Percentiles rank a stretch among this genome's conserved stretches.
These are phyloP conservation scores for Trifolium repens DNA, from an alignment of 306 rosid species.

Conservation along the genomic window DNA sequence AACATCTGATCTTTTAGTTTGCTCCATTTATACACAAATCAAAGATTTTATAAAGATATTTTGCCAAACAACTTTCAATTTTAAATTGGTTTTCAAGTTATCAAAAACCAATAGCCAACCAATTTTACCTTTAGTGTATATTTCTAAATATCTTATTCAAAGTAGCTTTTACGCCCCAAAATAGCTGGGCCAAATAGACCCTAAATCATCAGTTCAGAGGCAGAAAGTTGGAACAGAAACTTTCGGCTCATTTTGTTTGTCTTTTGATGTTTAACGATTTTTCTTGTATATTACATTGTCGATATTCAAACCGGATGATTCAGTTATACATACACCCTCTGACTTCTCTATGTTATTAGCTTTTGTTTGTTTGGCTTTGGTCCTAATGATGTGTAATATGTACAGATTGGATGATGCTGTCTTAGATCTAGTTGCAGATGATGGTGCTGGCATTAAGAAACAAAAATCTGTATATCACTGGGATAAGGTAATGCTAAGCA, in stretches of 20 bases:
- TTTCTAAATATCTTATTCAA: neutral
- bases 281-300: conserved; percentile 18
- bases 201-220: conserved; percentile 17
- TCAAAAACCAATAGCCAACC: neutral
- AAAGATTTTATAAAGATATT: neutral
- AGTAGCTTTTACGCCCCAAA: neutral
- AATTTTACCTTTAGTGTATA: neutral
- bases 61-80: neutral
- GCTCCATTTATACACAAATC: neutral
- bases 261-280: conserved; percentile 19
- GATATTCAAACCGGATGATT: conserved; percentile 29
- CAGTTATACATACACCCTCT: conserved; percentile 16
- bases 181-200: neutral
- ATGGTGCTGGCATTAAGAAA: conserved; percentile 76
- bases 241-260: conserved; percentile 24
- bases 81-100: neutral
- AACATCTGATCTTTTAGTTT: neutral
- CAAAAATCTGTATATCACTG: conserved; percentile 88
- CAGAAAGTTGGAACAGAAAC: conserved; percentile 9
- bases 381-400: conserved; percentile 39
- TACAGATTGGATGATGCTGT: conserved; percentile 87
- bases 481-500: conserved; percentile 71
- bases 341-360: neutral
- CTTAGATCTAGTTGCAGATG: conserved; percentile 90
- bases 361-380: conserved; percentile 35